A percentile compares a stretch with the other conserved stretches of the same genome.
Conservation (phyloP, 306 rosid species). For the Cicer yamashitae region DNA sequence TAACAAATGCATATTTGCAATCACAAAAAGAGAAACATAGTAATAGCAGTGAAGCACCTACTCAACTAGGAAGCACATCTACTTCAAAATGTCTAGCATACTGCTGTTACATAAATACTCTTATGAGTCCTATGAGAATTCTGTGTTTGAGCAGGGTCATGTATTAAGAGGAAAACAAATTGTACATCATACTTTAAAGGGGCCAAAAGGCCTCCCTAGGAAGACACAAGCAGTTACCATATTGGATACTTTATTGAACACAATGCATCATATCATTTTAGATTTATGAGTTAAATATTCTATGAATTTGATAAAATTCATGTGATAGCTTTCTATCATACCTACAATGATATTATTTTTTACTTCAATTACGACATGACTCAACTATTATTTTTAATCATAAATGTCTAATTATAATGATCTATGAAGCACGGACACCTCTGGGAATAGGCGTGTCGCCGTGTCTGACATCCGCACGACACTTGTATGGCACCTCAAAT, state of each 20-base stretch:
- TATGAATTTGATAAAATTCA: conserved; percentile 16
- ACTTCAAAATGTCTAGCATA: conserved; percentile 14
- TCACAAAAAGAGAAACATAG: conserved; percentile 20
- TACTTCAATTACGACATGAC: background rate
- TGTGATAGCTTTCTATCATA: background rate
- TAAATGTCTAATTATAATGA: background rate
- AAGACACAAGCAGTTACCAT: background rate
- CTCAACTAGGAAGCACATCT: conserved; percentile 20
- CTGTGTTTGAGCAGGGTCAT: background rate
- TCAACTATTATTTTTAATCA: background rate
- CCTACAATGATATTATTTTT: conserved; percentile 3
- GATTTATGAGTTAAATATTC: conserved; percentile 4
- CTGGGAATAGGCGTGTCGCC: too few species aligned
- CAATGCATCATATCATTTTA: conserved; percentile 20
- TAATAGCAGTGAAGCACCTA: conserved; percentile 19
- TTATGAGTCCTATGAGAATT: background rate
- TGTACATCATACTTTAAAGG: background rate
- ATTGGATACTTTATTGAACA: conserved; percentile 24
- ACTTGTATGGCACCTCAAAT: too few species aligned
- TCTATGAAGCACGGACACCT: too few species aligned
- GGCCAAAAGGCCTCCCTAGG: conserved; percentile 9
- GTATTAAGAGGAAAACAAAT: background rate
- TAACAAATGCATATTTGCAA: conserved; percentile 26
- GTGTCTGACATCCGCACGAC: too few species aligned
- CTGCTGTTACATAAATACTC: conserved; percentile 18